Evolutionary conservation across 2,329 filamentous ascomycete genomes (phyloP).

Genomic region (Epichloe scottii): DNA sequence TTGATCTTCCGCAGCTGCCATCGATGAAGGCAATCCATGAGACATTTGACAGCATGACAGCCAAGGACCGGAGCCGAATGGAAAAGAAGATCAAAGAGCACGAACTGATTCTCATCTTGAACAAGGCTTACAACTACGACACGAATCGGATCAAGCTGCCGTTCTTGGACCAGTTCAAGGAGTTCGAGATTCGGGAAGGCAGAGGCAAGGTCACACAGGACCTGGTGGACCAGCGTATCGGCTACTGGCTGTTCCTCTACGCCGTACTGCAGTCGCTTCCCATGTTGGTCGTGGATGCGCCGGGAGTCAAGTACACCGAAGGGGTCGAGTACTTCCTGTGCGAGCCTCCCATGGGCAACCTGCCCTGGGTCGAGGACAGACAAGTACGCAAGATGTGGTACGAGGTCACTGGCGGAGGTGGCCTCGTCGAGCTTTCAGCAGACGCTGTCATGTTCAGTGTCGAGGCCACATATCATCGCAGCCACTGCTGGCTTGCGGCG

Average conservation of each 20-base stretch:
- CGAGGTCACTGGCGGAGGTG: constrained; percentile 53
- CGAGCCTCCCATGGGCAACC: constrained; percentile 57
- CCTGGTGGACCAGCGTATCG: constrained; percentile 57
- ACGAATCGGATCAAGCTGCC: constrained; percentile 43
- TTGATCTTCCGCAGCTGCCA: constrained; percentile 72
- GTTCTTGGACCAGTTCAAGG: constrained; percentile 57
- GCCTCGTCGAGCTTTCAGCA: constrained; percentile 44
- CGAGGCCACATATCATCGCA: constrained; percentile 46
- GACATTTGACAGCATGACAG: constrained; percentile 50
- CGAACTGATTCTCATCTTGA: constrained; percentile 65
- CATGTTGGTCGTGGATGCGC: constrained; percentile 65
- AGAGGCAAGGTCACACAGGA: constrained; percentile 53
- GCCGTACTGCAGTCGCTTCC: constrained; percentile 65
- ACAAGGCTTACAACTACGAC: constrained; percentile 70
- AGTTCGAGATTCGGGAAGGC: constrained; percentile 58
- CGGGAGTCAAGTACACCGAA: constrained; percentile 53
- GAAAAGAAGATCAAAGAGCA: constrained; percentile 63
- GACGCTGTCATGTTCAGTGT: constrained; percentile 50
- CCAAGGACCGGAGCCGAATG: constrained; percentile 64
- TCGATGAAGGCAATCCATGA: constrained; percentile 52
- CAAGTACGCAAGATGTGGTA: constrained; percentile 61
- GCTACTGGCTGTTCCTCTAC: constrained; percentile 75
- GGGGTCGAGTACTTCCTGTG: constrained; percentile 75
- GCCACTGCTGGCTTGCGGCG: constrained; percentile 43
- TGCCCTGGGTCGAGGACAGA: constrained; percentile 59